Conservation (phyloP, 768 basidiomycete species). For the Lactifluus subvellereus region DNA sequence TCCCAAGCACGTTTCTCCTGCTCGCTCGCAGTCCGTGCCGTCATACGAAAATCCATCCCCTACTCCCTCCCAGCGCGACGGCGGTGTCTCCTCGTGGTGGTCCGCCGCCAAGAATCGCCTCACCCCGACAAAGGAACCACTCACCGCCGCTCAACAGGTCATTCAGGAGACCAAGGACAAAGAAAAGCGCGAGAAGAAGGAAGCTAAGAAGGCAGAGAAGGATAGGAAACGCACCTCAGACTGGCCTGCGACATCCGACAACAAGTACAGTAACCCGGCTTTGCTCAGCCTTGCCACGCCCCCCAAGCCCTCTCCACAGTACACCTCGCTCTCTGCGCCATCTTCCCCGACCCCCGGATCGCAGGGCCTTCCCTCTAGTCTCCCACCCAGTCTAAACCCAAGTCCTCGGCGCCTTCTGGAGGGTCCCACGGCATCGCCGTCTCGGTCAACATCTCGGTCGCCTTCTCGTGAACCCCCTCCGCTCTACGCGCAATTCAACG, state of each 20-base stretch:
- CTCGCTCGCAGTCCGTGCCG: constrained; percentile 48
- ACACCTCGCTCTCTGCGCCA: constrained; percentile 47
- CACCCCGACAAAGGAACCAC: constrained; percentile 69
- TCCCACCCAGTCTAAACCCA: constrained; percentile 54
- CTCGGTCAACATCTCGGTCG: constrained; percentile 45
- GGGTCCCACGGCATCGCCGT: constrained; percentile 41
- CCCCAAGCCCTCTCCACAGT: constrained; percentile 39
- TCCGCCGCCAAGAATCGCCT: constrained; percentile 64
- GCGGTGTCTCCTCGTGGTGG: constrained; percentile 51
- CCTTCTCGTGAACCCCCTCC: constrained; percentile 59
- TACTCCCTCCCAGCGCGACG: constrained; percentile 58
- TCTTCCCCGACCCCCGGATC: constrained; percentile 61
- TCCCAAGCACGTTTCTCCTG: constrained; percentile 50
- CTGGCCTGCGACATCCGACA: constrained; percentile 51
- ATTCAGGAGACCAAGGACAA: constrained; percentile 66
- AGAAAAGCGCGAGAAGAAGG: constrained; percentile 45
- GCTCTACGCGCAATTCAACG: constrained; percentile 69
- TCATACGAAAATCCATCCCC: constrained; percentile 45
- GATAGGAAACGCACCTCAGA: constrained; percentile 34
- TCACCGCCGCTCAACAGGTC: constrained; percentile 84
- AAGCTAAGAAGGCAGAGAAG: constrained; percentile 40
- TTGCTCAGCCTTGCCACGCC: constrained; percentile 51
- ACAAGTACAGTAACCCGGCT: constrained; percentile 53
- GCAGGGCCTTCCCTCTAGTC: constrained; percentile 40
- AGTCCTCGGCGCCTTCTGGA: constrained; percentile 54